Evolutionary conservation across 805 yeast species (phyloP).

Genomic region (baker's yeast (Saccharomyces cerevisiae)): DNA sequence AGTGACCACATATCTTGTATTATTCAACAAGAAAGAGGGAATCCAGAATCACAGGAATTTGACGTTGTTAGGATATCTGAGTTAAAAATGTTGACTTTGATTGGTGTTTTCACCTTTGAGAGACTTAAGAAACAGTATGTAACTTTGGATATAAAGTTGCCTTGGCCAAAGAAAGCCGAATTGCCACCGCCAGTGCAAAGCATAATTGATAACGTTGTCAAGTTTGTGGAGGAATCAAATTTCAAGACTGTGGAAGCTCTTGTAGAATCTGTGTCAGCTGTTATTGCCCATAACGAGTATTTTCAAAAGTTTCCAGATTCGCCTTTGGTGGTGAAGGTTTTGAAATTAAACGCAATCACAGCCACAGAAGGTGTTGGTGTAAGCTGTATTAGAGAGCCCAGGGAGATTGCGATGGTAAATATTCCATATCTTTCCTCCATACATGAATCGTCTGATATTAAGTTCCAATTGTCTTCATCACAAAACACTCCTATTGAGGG

Average conservation of each 20-base stretch:
- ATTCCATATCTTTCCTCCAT: not conserved
- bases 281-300: constrained; percentile 37
- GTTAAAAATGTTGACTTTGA: constrained; percentile 59
- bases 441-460: constrained; percentile 11
- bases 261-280: constrained; percentile 61
- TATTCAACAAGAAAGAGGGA: constrained; percentile 4
- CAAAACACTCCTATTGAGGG: not conserved
- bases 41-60: not conserved
- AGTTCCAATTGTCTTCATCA: constrained; percentile 32
- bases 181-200: constrained; percentile 24
- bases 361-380: constrained; percentile 90
- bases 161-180: constrained; percentile 26
- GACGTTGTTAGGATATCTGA: constrained; percentile 37
- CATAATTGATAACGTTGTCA: constrained; percentile 42
- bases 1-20: constrained; percentile 23
- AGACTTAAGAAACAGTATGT: constrained; percentile 75
- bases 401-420: constrained; percentile 28
- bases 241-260: constrained; percentile 93
- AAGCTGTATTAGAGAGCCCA: constrained; percentile 44
- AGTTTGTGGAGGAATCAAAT: constrained; percentile 65
- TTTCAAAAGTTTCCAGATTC: constrained; percentile 34
- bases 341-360: constrained; percentile 83
- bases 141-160: constrained; percentile 44
- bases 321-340: constrained; percentile 49
- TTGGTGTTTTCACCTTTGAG: constrained; percentile 91